Evolutionary conservation across 2,329 filamentous ascomycete species (phyloP), one percentile per base, ranked within the genome.

Genomic region (Scedosporium dehoogii): DNA sequence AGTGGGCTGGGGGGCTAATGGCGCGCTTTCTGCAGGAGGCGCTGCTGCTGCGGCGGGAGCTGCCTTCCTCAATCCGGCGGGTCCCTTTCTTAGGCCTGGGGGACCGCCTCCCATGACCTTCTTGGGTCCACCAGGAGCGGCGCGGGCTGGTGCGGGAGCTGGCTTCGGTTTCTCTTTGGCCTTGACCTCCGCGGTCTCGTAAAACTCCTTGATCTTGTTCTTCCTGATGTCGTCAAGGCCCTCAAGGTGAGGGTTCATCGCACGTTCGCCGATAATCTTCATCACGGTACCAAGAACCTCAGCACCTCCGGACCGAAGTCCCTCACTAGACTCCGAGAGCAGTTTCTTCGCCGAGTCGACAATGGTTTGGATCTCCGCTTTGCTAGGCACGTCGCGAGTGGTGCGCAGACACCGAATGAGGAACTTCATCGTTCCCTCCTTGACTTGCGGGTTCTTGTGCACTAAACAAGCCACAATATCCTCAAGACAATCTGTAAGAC

Each of bases 381-480:
- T 94, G 66, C 84, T 83, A 2, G 96, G 96, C 3, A 94, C 91
- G 18, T 91, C 88, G 67, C 87, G 83, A 0, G 93, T 96, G 0
- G 85, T 91, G 67, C 89, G 88, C 56, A 99, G 79, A 71, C 89
- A 93, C 66, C 94, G 85, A 59, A 96, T 88, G n/a, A 99, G 79
- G 69, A 99, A 97, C 66, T 91, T 91, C 76, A 96, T 88, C 0
- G 91, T 96, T 65, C 96, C 92, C 69, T 97, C 91, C 76, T 99
- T 99, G 66, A 99, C 90, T 70, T 97, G 92, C 0, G 94, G 94
- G 71, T 99, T 99, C 76, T 99, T 99, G 81, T 96, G 91, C 67
- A 86, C 87, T 38, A 97, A 76, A 67, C 88, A 96, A 63, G 94
- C 84, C 0, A 91, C 75, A 6, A 91, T 96, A 65, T 99, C 94